Evolutionary conservation across 1,139 yeast genomes (phyloP), one percentile per base, ranked within the genome.

Genomic region (Arxiozyma heterogenica): DNA sequence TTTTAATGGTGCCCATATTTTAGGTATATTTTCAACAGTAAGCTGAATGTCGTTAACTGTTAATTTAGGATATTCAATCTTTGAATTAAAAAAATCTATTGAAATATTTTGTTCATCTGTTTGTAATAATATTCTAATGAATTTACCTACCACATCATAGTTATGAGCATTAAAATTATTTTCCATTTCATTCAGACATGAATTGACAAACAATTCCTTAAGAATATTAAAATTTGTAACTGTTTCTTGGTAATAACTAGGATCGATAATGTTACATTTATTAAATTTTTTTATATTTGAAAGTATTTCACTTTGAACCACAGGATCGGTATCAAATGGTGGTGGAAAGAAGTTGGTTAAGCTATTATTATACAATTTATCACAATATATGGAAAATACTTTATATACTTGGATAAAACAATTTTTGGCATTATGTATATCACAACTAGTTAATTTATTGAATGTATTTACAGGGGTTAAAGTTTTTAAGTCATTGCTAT

Each of bases 161-260:
- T 86, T 83, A 52, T 76, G 73, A 2, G 75, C 68, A 51, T 79
- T 83, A 60, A 80, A 79, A 59, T 77, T 81, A 43, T 76, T 71
- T 54, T 86, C 94, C 59, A 90, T 75, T 61, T 89, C 96, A 50
- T 82, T 72, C 41, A 87, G 66, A 9, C 86, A 76, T 0, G 94
- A 89, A 64, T 79, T 85, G 53, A 86, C 86, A 65, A 88, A 87
- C 43, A 86, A 74, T 63, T 86, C 94, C 50, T 62, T 62, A 15
- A 67, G 51, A 34, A 65, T 59, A n/a, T 57, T 58, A n/a, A 61
- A 53, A 44, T 64, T 61, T 30, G 59, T 61, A 18, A 58, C 55
- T 3, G 62, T 58, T 44, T 57, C 57, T 9, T 50, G 57, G 49
- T 49, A 64, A 39, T 57, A 59, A 6, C 57, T 56, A 21, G 46